Conservation (phyloP, 441 rosid species). For the Adansonia grandidieri region DNA sequence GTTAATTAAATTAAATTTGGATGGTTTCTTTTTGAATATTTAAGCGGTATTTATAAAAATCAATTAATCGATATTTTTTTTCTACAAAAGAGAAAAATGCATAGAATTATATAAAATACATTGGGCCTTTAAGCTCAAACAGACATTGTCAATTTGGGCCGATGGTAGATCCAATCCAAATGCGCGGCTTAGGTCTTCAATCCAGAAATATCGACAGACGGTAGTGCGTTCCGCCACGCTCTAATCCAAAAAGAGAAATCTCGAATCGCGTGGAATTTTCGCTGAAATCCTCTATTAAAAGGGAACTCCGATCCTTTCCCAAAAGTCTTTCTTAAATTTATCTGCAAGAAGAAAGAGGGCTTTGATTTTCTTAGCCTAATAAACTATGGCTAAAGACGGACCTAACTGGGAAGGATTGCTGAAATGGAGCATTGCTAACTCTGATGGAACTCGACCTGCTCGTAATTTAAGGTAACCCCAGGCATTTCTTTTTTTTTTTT, state of each 20-base stretch:
- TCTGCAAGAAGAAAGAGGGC: conserved; percentile 3
- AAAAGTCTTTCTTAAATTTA: background rate
- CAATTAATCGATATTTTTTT: too few species aligned
- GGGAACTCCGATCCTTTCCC: background rate
- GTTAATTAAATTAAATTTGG: too few species aligned
- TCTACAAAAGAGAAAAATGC: too few species aligned
- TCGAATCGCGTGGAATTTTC: conserved; percentile 13
- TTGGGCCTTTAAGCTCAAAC: conserved; percentile 6
- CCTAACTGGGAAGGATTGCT: conserved; percentile 86
- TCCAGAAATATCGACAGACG: background rate
- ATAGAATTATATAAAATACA: too few species aligned
- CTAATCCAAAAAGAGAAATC: background rate
- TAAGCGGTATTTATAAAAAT: too few species aligned
- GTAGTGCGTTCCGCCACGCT: background rate
- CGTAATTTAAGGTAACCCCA: conserved; percentile 56
- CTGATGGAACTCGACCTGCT: conserved; percentile 57
- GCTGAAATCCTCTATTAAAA: conserved; percentile 5
- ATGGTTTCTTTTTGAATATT: too few species aligned
- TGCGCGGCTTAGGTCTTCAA: background rate
- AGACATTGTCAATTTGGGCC: background rate
- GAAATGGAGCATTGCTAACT: conserved; percentile 82
- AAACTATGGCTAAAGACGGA: conserved; percentile 67
- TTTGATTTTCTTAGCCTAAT: background rate
- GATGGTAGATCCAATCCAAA: background rate
- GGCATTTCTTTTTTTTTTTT: background rate